Evolutionary conservation across 495 filamentous ascomycete genomes (phyloP), one percentile per base, ranked within the genome.

Genomic region (Aspergillus sclerotiicarbonarius): DNA sequence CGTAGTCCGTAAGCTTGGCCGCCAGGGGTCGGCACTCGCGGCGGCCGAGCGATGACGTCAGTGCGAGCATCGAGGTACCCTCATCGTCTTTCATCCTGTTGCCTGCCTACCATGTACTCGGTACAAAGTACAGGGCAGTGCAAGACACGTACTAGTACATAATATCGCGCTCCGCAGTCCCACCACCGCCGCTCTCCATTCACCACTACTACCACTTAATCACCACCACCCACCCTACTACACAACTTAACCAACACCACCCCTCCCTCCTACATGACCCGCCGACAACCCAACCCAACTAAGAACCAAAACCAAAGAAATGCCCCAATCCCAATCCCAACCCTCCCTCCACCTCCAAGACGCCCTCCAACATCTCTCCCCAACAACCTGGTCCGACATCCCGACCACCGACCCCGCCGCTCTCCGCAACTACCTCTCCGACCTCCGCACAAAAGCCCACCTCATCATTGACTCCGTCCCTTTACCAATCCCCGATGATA

Each of bases 381-480:
- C 91, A 8, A 80, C 84, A 57, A 74, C 86, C 37, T 94, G 87
- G 84, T 73, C 80, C 32, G 72, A 80, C 18, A 71, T 91, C 29
- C 82, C 86, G 16, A 61, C 85, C 19, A 62, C 78, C 20, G 68
- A 82, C 53, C 71, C 82, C 58, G 74, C 84, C 13, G 64, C 80
- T 13, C 65, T 70, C 19, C 76, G 78, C 32, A 64, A 72, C 21
- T 87, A 82, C 63, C 71, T 90, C 53, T 72, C 84, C 32, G 72
- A 82, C 45, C 78, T 84, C 49, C 88, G 94, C 69, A 66, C 66
- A 46, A 70, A 88, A 64, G 84, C 85, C 19, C 84, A 88, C 45
- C 71, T 87, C 35, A 80, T 96, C 56, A 75, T 90, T 65, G 87
- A 92, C 64, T 93, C 91, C 8, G 82, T 96, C 15, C 88, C 88